A percentile compares a stretch with the other conserved stretches of the same genome.
phyloP scores from a whole-genome alignment of 352 stramenopile genomes.

The Pythium diclinum region DNA sequence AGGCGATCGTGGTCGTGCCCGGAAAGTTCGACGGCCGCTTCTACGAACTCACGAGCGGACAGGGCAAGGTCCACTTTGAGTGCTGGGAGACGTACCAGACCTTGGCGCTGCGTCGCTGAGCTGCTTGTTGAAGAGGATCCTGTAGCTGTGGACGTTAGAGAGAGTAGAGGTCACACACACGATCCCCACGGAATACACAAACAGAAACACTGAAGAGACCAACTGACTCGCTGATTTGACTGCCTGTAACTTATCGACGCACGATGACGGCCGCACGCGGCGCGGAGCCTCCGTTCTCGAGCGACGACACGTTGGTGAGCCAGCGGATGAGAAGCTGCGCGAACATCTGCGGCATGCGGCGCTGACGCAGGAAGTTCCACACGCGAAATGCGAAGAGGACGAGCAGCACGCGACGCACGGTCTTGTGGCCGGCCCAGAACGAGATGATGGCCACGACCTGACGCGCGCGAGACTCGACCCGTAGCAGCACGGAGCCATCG shows the following conservation, averaged over 20 bases:
- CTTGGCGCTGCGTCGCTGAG: conserved; percentile 8
- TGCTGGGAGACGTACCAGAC: conserved; percentile 78
- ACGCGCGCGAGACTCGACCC: conserved; percentile 35
- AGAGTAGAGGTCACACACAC: not conserved
- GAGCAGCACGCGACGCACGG: conserved; percentile 49
- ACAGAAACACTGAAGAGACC: not conserved
- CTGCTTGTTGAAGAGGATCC: not conserved
- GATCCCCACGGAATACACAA: too few species aligned
- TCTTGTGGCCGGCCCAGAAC: conserved; percentile 46
- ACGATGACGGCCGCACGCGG: not conserved
- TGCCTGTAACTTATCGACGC: conserved; percentile 6
- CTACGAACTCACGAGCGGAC: conserved; percentile 72
- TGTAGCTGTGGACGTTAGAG: not conserved
- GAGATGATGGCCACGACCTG: conserved; percentile 38
- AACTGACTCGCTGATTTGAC: not conserved
- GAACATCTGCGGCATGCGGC: conserved; percentile 52
- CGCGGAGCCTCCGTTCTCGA: conserved; percentile 27
- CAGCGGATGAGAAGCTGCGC: conserved; percentile 60
- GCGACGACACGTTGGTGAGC: conserved; percentile 49
- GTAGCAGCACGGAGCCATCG: conserved; percentile 47
- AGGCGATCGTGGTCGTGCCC: conserved; percentile 70
- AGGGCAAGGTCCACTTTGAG: conserved; percentile 84
- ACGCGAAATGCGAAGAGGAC: conserved; percentile 42
- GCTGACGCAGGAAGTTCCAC: conserved; percentile 51
- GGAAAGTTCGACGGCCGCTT: conserved; percentile 79